Base-by-base conservation (phyloP, 768 basidiomycete species). In the Tylopilus subfusipes region DNA sequence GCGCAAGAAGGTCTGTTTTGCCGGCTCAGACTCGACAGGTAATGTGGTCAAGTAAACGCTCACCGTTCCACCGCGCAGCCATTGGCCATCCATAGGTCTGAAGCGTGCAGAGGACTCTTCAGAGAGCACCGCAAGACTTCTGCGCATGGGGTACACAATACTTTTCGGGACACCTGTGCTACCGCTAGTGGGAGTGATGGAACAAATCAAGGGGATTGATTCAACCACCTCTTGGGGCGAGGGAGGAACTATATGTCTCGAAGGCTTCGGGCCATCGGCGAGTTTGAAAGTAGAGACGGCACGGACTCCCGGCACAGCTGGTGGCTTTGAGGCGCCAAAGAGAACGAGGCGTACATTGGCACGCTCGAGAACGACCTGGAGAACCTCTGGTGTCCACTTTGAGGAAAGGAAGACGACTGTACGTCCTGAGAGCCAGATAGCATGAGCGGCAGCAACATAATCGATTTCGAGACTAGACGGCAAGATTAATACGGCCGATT, bases 391-490 rank as follows among this genome's bases (percentile, higher is more conserved):
- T 25, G 67, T 53, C 67, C 67, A 68, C 27, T 60, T 64, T 22
- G 45, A 46, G 10, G 62, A 67, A 36, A 68, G 56, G 43, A 65
- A 66, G 36, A 64, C 63, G 38, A 65, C 67, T 13, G 67, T 61
- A 16, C 67, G 67, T 19, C 67, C 67, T 0, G 67, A 58, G 40
- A 68, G 57, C 67, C 67, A 68, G 58, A 66, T 57, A 18, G 67
- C 67, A 51, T 66, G 67, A 29, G 67, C 60, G 13, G 56, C 65
- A 25, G 67, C 67, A 48, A 66, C 57, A 34, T 60, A 66, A 44
- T 68, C 67, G 33, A 68, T 49, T 53, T 68, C 67, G 45, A 68
- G 67, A 44, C 67, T 68, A 30, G 25, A 16, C 1, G 7, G 16
- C 1, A 42, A 42, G 18, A 18, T 49, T 38, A 38, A 33, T 4